phyloP scores from a whole-genome alignment of 495 filamentous ascomycete genomes.

The Penicillium parvum region DNA sequence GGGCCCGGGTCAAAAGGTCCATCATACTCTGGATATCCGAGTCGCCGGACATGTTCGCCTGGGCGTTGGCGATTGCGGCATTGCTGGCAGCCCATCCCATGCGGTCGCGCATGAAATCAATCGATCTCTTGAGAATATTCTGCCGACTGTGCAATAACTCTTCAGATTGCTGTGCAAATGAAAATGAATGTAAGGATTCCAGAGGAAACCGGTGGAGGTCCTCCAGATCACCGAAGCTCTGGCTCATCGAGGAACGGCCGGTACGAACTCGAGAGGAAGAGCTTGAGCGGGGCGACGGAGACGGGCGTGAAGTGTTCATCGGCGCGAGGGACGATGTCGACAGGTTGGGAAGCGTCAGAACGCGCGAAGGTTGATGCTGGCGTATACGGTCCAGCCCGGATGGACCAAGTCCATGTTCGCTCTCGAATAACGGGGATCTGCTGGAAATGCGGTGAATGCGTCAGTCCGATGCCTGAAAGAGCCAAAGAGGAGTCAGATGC shows the following conservation, averaged over 20 bases:
- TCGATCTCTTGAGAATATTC: constrained; percentile 86
- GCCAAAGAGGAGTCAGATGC: constrained; percentile 3
- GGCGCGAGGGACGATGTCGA: constrained; percentile 56
- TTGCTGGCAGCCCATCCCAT: constrained; percentile 72
- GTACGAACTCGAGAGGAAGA: constrained; percentile 52
- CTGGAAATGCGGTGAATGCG: constrained; percentile 32
- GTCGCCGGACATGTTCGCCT: constrained; percentile 77
- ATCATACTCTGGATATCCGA: constrained; percentile 86
- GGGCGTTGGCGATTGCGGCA: constrained; percentile 67
- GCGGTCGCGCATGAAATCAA: constrained; percentile 96
- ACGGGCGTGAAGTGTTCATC: constrained; percentile 45
- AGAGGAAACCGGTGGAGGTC: constrained; percentile 89
- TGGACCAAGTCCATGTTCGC: constrained; percentile 56
- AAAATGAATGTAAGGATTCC: constrained; percentile 97
- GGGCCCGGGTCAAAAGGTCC: constrained; percentile 75
- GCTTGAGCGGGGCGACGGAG: constrained; percentile 53
- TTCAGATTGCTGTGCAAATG: constrained; percentile 94
- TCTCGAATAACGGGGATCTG: constrained; percentile 60
- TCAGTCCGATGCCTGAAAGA: constrained; percentile 52
- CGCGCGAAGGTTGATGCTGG: constrained; percentile 67
- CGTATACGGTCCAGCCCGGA: constrained; percentile 91
- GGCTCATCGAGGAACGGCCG: constrained; percentile 58
- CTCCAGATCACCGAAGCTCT: constrained; percentile 67
- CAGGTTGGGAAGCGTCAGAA: constrained; percentile 62
- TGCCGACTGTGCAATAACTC: constrained; percentile 86